phyloP scores from a whole-genome alignment of 352 stramenopile genomes.

The Aphanomyces astaci region DNA sequence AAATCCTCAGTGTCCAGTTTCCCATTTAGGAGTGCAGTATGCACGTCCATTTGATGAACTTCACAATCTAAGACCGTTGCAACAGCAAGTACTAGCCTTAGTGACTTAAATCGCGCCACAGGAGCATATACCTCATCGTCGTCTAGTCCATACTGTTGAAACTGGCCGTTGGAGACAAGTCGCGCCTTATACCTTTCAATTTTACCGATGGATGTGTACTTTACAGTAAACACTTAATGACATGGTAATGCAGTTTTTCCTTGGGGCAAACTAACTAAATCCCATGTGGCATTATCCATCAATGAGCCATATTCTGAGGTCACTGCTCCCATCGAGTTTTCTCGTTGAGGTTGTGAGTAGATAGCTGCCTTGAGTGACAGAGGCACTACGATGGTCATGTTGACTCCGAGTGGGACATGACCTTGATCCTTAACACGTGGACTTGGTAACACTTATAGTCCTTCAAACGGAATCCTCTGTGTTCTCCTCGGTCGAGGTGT shows the following conservation, averaged over 20 bases:
- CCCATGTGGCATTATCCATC: slow-evolving; percentile 4
- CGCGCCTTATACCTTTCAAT: slow-evolving; percentile 2
- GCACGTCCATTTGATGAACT: too few species aligned
- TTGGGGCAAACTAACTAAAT: background rate
- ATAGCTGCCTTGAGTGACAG: background rate
- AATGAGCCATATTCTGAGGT: background rate
- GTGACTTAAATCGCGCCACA: background rate
- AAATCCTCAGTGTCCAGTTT: background rate
- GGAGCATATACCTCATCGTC: slow-evolving; percentile 6
- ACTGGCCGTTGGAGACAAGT: background rate
- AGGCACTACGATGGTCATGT: background rate
- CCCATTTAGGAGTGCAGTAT: background rate
- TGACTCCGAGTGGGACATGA: background rate
- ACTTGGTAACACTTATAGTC: too few species aligned
- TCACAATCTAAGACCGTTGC: background rate
- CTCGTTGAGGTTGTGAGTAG: background rate
- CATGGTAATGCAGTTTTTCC: background rate
- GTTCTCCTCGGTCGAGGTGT: too few species aligned
- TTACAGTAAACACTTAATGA: slow-evolving; percentile 5
- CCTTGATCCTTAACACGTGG: too few species aligned
- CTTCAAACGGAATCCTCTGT: too few species aligned
- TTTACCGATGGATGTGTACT: background rate
- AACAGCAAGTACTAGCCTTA: background rate
- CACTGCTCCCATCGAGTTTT: background rate
- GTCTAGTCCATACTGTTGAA: background rate